phyloP scores from a whole-genome alignment of 192 early-diverging fungal genomes.

The Helicostylum pulchrum region DNA sequence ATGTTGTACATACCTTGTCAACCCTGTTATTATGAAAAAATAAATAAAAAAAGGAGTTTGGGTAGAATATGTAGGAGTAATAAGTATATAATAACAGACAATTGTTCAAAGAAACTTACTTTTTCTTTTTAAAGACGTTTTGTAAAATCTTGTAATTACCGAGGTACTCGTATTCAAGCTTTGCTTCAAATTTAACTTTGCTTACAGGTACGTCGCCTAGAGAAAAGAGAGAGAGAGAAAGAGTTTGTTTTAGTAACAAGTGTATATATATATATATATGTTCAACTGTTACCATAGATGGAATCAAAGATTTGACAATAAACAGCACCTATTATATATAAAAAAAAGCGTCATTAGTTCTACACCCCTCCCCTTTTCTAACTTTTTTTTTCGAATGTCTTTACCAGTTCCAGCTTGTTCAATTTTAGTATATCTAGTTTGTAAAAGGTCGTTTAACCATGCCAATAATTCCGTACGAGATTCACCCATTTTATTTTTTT shows the following conservation, averaged over 20 bases:
- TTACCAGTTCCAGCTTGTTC: slow-evolving; percentile 90
- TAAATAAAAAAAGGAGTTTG: slow-evolving; percentile 3
- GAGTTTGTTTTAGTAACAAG: not conserved
- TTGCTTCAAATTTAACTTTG: slow-evolving; percentile 89
- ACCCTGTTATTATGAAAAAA: slow-evolving; percentile 36
- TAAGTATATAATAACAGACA: too few species aligned
- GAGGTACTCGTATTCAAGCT: slow-evolving; percentile 94
- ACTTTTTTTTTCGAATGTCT: not conserved
- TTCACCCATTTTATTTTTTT: slow-evolving; percentile 57
- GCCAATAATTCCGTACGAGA: slow-evolving; percentile 83
- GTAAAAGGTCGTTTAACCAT: slow-evolving; percentile 92
- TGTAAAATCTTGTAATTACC: slow-evolving; percentile 94
- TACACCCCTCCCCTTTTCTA: not conserved
- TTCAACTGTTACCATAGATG: slow-evolving; percentile 49
- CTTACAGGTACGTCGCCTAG: slow-evolving; percentile 71
- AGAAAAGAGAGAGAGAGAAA: not conserved
- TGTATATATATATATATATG: not conserved
- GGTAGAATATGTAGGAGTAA: not conserved
- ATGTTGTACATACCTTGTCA: slow-evolving; percentile 61
- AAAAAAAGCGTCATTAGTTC: slow-evolving; percentile 2
- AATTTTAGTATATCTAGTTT: slow-evolving; percentile 83
- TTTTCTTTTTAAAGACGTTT: slow-evolving; percentile 75
- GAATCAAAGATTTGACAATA: slow-evolving; percentile 68
- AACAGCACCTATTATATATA: slow-evolving; percentile 46
- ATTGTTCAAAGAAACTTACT: too few species aligned